A percentile compares a stretch with the other conserved stretches of the same genome.
Evolutionary conservation across 1,139 yeast species (phyloP).

Genomic region (Sugiyamaella japonica): DNA sequence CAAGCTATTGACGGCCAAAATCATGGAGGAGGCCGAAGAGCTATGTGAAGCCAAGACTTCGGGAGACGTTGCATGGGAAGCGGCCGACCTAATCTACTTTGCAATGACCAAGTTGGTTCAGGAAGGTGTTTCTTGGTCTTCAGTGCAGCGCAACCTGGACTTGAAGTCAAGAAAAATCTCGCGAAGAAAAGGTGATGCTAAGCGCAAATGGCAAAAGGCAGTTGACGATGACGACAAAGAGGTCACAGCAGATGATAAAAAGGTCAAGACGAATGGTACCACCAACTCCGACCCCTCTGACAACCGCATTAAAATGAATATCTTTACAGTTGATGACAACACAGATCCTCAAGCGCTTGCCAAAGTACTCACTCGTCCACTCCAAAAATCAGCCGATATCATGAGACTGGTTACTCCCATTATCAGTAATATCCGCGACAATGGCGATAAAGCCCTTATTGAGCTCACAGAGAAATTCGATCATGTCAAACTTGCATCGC

Average conservation of each 20-base stretch:
- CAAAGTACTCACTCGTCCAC: conserved; percentile 78
- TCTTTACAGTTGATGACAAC: conserved; percentile 58
- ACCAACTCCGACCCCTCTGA: conserved; percentile 35
- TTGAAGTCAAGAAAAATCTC: conserved; percentile 82
- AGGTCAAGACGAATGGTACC: conserved; percentile 29
- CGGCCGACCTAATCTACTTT: conserved; percentile 92
- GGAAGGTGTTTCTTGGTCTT: conserved; percentile 74
- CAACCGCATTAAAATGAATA: conserved; percentile 58
- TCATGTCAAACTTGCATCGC: conserved; percentile 67
- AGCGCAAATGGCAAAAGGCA: conserved; percentile 56
- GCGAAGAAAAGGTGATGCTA: conserved; percentile 95
- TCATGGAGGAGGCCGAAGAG: conserved; percentile 96
- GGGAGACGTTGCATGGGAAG: conserved; percentile 92
- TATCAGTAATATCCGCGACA: conserved; percentile 67
- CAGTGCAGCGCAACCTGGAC: conserved; percentile 82
- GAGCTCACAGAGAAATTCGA: conserved; percentile 91
- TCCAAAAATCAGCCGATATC: conserved; percentile 85
- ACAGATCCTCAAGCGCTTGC: conserved; percentile 49
- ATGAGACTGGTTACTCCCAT: conserved; percentile 92
- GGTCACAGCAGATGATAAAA: conserved; percentile 25
- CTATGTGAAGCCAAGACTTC: conserved; percentile 73
- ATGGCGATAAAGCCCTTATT: conserved; percentile 83
- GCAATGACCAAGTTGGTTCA: conserved; percentile 84
- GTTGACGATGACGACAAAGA: conserved; percentile 39
- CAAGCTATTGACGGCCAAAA: conserved; percentile 74